Evolutionary conservation across 768 basidiomycete species (phyloP).

Genomic region (Russula griseocarnosa): DNA sequence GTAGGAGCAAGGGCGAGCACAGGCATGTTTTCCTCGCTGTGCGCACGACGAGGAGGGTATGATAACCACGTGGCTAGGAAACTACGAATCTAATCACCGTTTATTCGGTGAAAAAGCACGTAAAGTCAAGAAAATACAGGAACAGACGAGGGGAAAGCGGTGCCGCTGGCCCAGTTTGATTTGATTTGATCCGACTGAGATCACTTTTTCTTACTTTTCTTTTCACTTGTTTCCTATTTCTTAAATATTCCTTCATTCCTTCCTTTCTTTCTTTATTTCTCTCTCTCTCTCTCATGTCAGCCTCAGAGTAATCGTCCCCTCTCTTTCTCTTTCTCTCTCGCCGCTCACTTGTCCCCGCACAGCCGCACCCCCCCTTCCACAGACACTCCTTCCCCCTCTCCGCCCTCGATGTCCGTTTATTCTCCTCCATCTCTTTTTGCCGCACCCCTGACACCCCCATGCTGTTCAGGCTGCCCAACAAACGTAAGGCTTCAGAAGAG

Average conservation of each 20-base stretch:
- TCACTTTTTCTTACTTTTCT: not conserved
- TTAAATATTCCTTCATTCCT: not conserved
- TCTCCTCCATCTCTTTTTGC: no score
- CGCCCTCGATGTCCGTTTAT: conserved; percentile 5
- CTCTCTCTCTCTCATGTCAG: conserved; percentile 11
- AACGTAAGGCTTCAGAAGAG: conserved; percentile 17
- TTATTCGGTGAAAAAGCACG: not conserved
- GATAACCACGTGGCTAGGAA: conserved; percentile 21
- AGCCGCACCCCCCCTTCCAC: conserved; percentile 14
- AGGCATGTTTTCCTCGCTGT: not conserved
- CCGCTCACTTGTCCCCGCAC: not conserved
- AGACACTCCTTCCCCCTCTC: not conserved
- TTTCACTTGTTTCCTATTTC: not conserved
- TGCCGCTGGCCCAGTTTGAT: not conserved
- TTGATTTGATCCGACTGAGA: conserved; percentile 5
- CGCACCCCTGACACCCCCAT: not conserved
- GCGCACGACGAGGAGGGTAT: not conserved
- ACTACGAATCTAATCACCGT: not conserved
- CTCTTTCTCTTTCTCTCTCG: not conserved
- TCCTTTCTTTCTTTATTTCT: not conserved
- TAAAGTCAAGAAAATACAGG: not conserved
- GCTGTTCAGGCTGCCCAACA: conserved; percentile 4
- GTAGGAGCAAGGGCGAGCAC: conserved; percentile 11
- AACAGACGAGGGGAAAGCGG: not conserved
- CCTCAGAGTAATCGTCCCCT: conserved; percentile 14